Evolutionary conservation across 1,284 basidiomycete species (phyloP).

Genomic region (Pholiota adiposa): DNA sequence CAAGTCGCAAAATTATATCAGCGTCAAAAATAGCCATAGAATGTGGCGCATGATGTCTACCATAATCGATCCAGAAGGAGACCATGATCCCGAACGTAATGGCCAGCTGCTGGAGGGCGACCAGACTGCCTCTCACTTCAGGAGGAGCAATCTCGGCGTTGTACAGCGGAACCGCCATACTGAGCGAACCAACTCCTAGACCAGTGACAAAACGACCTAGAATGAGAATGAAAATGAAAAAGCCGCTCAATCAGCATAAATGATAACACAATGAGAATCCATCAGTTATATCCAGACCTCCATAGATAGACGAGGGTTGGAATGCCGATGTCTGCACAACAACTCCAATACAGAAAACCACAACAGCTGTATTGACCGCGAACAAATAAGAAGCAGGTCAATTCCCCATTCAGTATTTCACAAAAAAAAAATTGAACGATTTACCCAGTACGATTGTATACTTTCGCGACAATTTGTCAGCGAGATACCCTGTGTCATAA

Average conservation of each 20-base stretch:
- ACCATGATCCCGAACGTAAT: constrained; percentile 74
- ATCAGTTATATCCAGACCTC: constrained; percentile 42
- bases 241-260: neutral
- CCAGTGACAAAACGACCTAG: constrained; percentile 74
- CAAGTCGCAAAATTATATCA: neutral
- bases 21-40: neutral
- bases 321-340: constrained; percentile 67
- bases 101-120: constrained; percentile 81
- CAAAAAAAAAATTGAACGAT: constrained; percentile 9
- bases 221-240: constrained; percentile 1
- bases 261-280: neutral
- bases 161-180: constrained; percentile 78
- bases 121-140: constrained; percentile 82
- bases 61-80: constrained; percentile 84
- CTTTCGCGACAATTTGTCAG: constrained; percentile 74
- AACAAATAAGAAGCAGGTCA: neutral
- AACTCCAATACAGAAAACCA: constrained; percentile 71
- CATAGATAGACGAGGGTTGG: constrained; percentile 63
- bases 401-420: neutral
- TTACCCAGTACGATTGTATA: constrained; percentile 70
- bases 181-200: constrained; percentile 76
- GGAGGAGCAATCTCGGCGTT: constrained; percentile 77
- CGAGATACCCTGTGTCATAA: constrained; percentile 54
- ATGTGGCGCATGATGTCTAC: constrained; percentile 23
- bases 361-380: constrained; percentile 49